phyloP scores from a whole-genome alignment of 768 basidiomycete species.

The Trametes gibbosa region DNA sequence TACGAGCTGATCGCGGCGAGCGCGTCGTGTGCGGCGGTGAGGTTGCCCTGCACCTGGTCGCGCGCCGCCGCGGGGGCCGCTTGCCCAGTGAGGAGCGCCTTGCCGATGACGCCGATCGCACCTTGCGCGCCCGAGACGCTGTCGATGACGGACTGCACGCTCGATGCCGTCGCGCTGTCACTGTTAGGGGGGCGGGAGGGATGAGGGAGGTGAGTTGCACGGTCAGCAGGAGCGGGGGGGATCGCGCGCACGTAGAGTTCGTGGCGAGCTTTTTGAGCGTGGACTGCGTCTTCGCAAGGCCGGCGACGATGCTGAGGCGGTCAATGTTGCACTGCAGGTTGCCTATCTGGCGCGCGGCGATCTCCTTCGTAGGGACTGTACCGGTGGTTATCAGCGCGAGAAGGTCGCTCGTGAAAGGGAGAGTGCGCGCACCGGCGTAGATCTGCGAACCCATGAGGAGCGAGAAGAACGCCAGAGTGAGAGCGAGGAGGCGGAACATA shows the following conservation, averaged over 20 bases:
- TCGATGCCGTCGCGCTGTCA: slow-evolving; percentile 1
- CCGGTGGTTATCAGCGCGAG: too few relatives aligned
- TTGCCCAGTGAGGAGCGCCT: slow-evolving; percentile 25
- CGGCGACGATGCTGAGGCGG: slow-evolving; percentile 31
- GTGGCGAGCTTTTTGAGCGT: slow-evolving; percentile 23
- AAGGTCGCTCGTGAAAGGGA: neutral
- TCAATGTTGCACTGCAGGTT: slow-evolving; percentile 34
- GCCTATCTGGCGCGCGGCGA: slow-evolving; percentile 29
- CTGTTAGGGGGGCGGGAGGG: neutral
- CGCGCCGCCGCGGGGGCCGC: slow-evolving; percentile 25
- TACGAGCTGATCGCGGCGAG: slow-evolving; percentile 12
- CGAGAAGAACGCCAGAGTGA: slow-evolving; percentile 9
- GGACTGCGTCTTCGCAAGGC: slow-evolving; percentile 21
- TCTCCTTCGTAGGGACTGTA: slow-evolving; percentile 5
- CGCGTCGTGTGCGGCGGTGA: slow-evolving; percentile 14
- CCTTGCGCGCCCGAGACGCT: slow-evolving; percentile 15
- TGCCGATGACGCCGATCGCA: slow-evolving; percentile 23
- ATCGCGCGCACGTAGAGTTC: slow-evolving; percentile 13
- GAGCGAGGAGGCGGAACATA: slow-evolving; percentile 9
- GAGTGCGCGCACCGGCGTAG: slow-evolving; percentile 2
- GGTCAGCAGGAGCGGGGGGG: neutral
- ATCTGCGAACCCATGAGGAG: slow-evolving; percentile 15
- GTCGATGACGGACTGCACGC: slow-evolving; percentile 2
- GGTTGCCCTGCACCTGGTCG: slow-evolving; percentile 20
- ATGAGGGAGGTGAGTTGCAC: too few relatives aligned